Base-by-base conservation (phyloP, 2,329 filamentous ascomycete genomes). In the Helotiales sp. region DNA sequence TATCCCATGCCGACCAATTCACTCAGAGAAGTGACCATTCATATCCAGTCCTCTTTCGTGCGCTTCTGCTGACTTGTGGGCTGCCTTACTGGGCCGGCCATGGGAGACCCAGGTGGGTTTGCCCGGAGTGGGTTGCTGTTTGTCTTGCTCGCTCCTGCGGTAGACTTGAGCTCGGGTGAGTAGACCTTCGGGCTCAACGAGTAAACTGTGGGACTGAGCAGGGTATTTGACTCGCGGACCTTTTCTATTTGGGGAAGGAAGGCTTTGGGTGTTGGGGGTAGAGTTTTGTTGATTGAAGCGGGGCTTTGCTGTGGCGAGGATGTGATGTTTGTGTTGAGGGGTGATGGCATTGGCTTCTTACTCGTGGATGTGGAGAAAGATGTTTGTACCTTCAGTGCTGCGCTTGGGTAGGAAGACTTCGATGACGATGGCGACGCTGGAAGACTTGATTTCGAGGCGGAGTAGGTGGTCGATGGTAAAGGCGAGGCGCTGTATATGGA, bases 131-230 rank as follows among this genome's bases (percentile, higher is more conserved):
- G 26, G 13, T 60, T 65, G 8, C 32, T 50, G 24, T 47, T 61
- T 52, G 40, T 13, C 20, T 32, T 57, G n/a, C 43, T 32, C 8
- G 55, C 20, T 17, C 30, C 54, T 17, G 58, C 64, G 20, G 59
- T 45, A 13, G 58, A 20, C 62, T 70, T 69, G 64, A 68, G 64
- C 28, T 68, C 65, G 17, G 73, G 73, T 22, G 70, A 67, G 74
- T 88, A 88, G 4, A 87, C 84, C 1, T 81, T 79, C 2, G 86
- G 83, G 65, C 81, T 86, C 2, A 72, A 72, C n/a, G 70, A 69
- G 74, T 88, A 88, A 3, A 87, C 84, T 0, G 82, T 79, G 1
- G 86, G 83, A 65, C 82, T 86, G 2, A 88, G 78, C 32, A 73
- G 69, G 4, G 66, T 70, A 2, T 63, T 67, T 49, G 69, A 66